Evolutionary conservation across 2,329 filamentous ascomycete species (phyloP).

Genomic region (Septoria petroselini): DNA sequence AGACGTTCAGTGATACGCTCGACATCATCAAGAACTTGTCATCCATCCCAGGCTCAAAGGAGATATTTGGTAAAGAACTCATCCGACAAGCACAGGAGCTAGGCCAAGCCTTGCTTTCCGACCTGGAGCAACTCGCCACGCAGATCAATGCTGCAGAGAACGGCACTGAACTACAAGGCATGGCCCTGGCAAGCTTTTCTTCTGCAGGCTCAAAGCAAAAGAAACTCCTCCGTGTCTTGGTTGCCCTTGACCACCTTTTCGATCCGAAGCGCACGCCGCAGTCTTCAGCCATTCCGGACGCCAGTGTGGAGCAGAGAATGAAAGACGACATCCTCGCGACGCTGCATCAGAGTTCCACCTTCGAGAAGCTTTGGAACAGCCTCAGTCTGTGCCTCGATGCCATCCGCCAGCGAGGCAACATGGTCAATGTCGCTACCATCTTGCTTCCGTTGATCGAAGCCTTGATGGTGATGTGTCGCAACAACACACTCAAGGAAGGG

Average conservation of each 20-base stretch:
- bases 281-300: conserved; percentile 12
- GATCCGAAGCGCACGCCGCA: conserved; percentile 62
- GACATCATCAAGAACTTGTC: conserved; percentile 99
- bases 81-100: conserved; percentile 81
- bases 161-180: conserved; percentile 90
- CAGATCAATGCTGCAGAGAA: conserved; percentile 84
- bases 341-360: conserved; percentile 86
- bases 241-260: conserved; percentile 92
- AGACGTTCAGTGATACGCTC: conserved; percentile 96
- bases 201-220: conserved; percentile 94
- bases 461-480: conserved; percentile 99
- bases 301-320: conserved; percentile 54
- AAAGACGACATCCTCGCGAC: conserved; percentile 83
- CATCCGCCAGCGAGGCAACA: conserved; percentile 87
- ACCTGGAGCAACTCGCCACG: conserved; percentile 78
- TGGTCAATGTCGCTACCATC: conserved; percentile 96
- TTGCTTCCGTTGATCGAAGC: conserved; percentile 91
- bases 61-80: conserved; percentile 88
- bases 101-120: conserved; percentile 77
- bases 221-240: conserved; percentile 86
- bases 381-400: conserved; percentile 83
- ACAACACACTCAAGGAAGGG: conserved; percentile 75
- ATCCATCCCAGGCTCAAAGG: conserved; percentile 83
- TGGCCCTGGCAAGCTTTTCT: conserved; percentile 92
- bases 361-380: conserved; percentile 87